Percentiles rank a stretch among this genome's conserved stretches.
These are phyloP conservation scores for Dictyostelium intermedium DNA, from an alignment of 78 protist genomes.

Conservation along the genomic window DNA sequence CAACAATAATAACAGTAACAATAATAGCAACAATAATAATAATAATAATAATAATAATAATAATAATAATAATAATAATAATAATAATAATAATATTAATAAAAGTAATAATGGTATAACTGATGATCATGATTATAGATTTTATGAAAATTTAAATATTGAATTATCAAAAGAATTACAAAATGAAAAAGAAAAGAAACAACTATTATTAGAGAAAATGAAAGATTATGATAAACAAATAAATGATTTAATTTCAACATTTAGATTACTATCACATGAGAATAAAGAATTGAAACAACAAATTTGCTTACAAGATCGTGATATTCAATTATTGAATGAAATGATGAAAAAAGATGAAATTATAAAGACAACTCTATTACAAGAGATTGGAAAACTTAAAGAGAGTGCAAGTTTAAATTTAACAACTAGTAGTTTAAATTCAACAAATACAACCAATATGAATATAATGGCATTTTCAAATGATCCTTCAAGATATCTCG, in stretches of 20 bases:
- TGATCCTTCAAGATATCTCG: slow-evolving; percentile 62
- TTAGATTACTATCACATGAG: not conserved
- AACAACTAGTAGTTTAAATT: not conserved
- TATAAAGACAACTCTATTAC: slow-evolving; percentile 16
- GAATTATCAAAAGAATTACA: slow-evolving; percentile 59
- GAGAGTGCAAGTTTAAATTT: not conserved
- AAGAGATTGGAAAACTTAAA: slow-evolving; percentile 59
- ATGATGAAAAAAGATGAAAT: slow-evolving; percentile 25
- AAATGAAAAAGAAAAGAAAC: slow-evolving; percentile 37
- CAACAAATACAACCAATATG: not conserved
- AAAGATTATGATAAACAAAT: slow-evolving; percentile 30
- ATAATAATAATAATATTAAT: not conserved
- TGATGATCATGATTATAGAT: slow-evolving; percentile 22
- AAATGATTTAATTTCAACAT: slow-evolving; percentile 13
- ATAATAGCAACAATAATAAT: not conserved
- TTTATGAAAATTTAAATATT: slow-evolving; percentile 53
- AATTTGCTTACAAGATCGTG: not conserved
- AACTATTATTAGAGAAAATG: not conserved
- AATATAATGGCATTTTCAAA: not conserved
- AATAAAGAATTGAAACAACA: not conserved
- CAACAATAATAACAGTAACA: not conserved
- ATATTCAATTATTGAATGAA: slow-evolving; percentile 43
- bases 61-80: not conserved
- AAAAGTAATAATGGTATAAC: not conserved
- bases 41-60: not conserved